phyloP scores from a whole-genome alignment of 345 rosid species.

The Murraya koenigii region DNA sequence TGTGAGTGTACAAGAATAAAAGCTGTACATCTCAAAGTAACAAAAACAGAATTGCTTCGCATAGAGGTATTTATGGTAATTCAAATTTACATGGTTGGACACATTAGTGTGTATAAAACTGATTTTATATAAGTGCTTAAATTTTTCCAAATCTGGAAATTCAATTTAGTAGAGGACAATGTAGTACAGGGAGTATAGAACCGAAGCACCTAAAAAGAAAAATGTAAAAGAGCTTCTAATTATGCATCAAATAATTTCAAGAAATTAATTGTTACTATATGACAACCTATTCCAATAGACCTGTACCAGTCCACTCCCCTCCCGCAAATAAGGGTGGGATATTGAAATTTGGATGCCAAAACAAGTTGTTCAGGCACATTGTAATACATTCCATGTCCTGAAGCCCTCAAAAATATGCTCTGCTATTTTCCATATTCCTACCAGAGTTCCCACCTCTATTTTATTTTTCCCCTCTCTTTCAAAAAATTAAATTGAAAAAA shows the following conservation, averaged over 20 bases:
- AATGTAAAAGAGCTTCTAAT: no score
- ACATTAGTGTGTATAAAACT: not conserved
- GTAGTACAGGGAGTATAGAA: no score
- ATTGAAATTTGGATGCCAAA: not conserved
- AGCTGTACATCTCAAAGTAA: not conserved
- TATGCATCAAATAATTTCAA: not conserved
- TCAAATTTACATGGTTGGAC: not conserved
- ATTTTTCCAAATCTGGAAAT: not conserved
- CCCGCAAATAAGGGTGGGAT: not conserved
- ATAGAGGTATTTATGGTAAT: not conserved
- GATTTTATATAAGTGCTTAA: not conserved
- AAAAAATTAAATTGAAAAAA: no score
- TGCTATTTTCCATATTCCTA: not conserved
- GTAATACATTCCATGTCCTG: not conserved
- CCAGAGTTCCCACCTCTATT: not conserved
- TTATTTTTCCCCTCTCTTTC: not conserved
- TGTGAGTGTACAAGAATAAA: not conserved
- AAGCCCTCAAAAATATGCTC: not conserved
- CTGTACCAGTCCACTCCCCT: not conserved
- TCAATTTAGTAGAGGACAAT: not conserved
- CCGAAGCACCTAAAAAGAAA: no score
- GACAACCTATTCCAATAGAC: not conserved
- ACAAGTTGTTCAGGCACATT: not conserved
- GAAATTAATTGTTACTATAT: not conserved
- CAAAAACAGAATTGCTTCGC: not conserved